A percentile compares a stretch with the other conserved stretches of the same genome.
Conservation (phyloP, 352 stramenopile genomes). For the Phytophthora ramorum region DNA sequence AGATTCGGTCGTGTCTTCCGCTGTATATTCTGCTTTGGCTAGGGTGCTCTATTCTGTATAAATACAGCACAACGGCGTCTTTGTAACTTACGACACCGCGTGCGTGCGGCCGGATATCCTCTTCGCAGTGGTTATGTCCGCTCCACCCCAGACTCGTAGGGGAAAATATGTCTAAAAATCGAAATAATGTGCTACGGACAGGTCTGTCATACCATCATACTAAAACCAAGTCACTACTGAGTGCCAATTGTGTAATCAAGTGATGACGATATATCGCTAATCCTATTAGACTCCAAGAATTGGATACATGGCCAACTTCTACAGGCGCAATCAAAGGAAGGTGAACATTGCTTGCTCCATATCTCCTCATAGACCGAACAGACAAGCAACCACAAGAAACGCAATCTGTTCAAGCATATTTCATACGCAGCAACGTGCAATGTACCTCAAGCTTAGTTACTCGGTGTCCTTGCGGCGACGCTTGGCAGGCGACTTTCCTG, state of each 20-base stretch:
- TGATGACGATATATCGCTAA: background rate
- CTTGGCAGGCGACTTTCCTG: slow-evolving; percentile 6
- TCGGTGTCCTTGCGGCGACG: background rate
- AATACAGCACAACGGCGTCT: background rate
- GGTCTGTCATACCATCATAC: background rate
- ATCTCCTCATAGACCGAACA: background rate
- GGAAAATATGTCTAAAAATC: too few relatives aligned
- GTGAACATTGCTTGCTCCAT: background rate
- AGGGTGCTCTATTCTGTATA: background rate
- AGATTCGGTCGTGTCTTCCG: background rate
- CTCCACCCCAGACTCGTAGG: too few relatives aligned
- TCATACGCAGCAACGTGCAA: too few relatives aligned
- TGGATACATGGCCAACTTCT: background rate
- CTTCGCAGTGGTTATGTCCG: too few relatives aligned
- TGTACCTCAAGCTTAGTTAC: background rate
- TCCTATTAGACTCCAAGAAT: background rate
- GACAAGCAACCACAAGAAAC: too few relatives aligned
- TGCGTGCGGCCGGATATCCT: background rate
- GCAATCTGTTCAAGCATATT: too few relatives aligned
- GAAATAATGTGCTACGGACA: background rate
- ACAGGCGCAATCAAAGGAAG: background rate
- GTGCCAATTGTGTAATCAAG: background rate
- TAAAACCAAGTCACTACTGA: background rate
- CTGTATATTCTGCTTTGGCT: slow-evolving; percentile 1
- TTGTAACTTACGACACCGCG: background rate